Percentiles rank a stretch among this genome's conserved stretches.
Conservation (phyloP, 2,329 filamentous ascomycete species). For the Paraphaeosphaeria sporulosa region DNA sequence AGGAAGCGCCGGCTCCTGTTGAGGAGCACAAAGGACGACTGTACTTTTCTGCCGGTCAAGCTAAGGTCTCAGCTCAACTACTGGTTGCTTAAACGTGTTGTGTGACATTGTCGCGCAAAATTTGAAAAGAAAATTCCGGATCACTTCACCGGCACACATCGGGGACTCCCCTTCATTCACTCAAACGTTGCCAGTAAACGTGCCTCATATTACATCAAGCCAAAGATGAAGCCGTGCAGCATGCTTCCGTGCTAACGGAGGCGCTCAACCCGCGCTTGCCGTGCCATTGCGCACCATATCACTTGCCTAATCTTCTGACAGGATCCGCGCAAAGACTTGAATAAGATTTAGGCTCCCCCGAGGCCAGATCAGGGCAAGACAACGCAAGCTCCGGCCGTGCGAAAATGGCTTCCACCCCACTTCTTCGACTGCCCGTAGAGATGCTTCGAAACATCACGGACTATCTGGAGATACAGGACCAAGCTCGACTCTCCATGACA, state of each 20-base stretch:
- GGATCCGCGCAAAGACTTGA: background rate
- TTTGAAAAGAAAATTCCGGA: background rate
- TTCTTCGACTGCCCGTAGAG: constrained; percentile 35
- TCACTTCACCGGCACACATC: background rate
- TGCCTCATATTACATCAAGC: background rate
- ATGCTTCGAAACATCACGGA: constrained; percentile 32
- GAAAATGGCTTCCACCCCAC: constrained; percentile 23
- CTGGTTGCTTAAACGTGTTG: background rate
- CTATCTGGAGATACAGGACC: constrained; percentile 32
- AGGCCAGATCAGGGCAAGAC: background rate
- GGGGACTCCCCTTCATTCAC: background rate
- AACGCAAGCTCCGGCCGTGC: background rate
- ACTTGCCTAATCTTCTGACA: constrained; percentile 16
- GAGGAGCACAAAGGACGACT: background rate
- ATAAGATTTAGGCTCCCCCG: background rate
- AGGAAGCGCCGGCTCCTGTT: background rate
- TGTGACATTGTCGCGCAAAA: constrained; percentile 10
- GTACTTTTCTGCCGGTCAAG: background rate
- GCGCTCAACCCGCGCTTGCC: constrained; percentile 15
- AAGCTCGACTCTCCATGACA: constrained; percentile 23
- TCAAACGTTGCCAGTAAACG: background rate
- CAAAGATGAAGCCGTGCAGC: constrained; percentile 5
- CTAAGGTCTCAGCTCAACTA: background rate
- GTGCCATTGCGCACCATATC: constrained; percentile 18
- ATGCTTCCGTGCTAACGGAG: background rate